Percentiles rank a stretch among this genome's conserved stretches.
Conservation (phyloP, 2,329 filamentous ascomycete genomes). For the Knoxdaviesia capensis region DNA sequence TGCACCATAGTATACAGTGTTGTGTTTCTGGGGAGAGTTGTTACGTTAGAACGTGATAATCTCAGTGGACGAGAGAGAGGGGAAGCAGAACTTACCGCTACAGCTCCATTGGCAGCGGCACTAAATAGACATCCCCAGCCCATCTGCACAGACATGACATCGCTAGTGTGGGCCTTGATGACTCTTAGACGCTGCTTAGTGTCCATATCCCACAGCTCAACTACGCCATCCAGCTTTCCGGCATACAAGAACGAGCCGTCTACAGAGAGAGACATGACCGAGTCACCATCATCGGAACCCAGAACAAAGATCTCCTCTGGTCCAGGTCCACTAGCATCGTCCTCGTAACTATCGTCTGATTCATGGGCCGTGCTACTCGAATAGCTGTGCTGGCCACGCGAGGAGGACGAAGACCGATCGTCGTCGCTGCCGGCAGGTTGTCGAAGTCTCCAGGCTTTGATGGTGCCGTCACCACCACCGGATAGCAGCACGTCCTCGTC, state of each 20-base stretch:
- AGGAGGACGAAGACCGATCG: slow-evolving; percentile 4
- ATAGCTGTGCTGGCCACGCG: not conserved
- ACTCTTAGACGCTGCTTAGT: slow-evolving; percentile 78
- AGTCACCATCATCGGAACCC: slow-evolving; percentile 40
- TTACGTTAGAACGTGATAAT: not conserved
- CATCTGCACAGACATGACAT: slow-evolving; percentile 74
- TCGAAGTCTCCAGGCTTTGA: slow-evolving; percentile 62
- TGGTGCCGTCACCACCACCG: slow-evolving; percentile 79
- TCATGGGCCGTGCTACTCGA: not conserved
- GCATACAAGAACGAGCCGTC: slow-evolving; percentile 88
- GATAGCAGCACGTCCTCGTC: slow-evolving; percentile 73
- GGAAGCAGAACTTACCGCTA: slow-evolving; percentile 39
- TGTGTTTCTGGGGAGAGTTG: slow-evolving; percentile 34
- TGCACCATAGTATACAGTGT: slow-evolving; percentile 41
- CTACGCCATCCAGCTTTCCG: slow-evolving; percentile 67
- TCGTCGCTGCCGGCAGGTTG: slow-evolving; percentile 7
- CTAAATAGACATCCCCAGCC: slow-evolving; percentile 73
- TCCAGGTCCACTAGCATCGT: slow-evolving; percentile 28
- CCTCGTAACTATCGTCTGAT: slow-evolving; percentile 4
- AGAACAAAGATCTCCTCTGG: slow-evolving; percentile 51
- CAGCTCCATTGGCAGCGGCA: slow-evolving; percentile 71
- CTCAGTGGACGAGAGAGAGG: not conserved
- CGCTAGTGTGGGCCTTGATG: slow-evolving; percentile 59
- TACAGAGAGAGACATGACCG: slow-evolving; percentile 58
- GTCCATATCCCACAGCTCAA: slow-evolving; percentile 94